A percentile compares a stretch with the other conserved stretches of the same genome.
These are phyloP conservation scores for Gynostemma pentaphyllum DNA, from an alignment of 306 rosid species.

Conservation along the genomic window DNA sequence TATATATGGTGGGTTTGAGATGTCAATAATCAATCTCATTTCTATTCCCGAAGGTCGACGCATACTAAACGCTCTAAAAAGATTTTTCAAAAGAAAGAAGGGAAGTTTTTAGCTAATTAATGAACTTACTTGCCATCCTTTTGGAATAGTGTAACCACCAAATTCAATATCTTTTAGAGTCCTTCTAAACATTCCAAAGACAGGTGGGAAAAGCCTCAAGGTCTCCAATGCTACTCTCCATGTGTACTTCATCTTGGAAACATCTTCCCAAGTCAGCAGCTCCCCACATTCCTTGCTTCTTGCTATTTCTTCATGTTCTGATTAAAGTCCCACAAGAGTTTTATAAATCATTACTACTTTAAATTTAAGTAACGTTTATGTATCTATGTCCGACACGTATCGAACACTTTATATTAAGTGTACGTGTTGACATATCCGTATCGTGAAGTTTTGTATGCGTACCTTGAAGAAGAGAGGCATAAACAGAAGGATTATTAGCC, in stretches of 20 bases:
- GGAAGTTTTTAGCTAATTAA: conserved; percentile 3
- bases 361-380: too few relatives aligned
- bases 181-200: conserved; percentile 47
- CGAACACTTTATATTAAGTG: too few relatives aligned
- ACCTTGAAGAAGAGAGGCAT: conserved; percentile 60
- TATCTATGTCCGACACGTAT: too few relatives aligned
- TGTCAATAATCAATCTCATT: too few relatives aligned
- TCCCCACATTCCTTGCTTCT: conserved; percentile 40
- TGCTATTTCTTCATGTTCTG: conserved; percentile 67
- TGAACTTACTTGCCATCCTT: conserved; percentile 91
- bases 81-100: too few relatives aligned
- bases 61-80: too few relatives aligned
- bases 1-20: too few relatives aligned
- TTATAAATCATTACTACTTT: too few relatives aligned
- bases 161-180: conserved; percentile 45
- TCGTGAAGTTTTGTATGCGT: background rate
- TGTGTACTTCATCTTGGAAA: conserved; percentile 72
- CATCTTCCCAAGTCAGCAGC: conserved; percentile 63
- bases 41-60: too few relatives aligned
- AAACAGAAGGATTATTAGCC: conserved; percentile 37
- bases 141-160: conserved; percentile 52
- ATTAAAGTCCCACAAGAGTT: conserved; percentile 13
- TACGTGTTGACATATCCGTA: too few relatives aligned
- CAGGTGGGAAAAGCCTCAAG: conserved; percentile 50
- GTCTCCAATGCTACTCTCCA: conserved; percentile 75